Evolutionary conservation across 768 basidiomycete species (phyloP).

Genomic region (Collybia sp.): DNA sequence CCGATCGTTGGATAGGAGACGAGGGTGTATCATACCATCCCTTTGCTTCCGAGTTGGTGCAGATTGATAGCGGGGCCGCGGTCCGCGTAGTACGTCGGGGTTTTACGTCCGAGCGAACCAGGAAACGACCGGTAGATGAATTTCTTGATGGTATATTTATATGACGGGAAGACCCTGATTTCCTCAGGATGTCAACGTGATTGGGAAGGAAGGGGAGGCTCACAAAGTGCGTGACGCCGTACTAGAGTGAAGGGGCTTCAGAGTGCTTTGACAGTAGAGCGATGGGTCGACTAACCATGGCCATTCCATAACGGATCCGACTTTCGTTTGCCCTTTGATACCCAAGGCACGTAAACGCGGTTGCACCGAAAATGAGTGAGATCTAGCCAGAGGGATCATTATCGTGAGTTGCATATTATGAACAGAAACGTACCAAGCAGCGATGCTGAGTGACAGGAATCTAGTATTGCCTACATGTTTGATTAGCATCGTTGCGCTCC

Average conservation of each 20-base stretch:
- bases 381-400: conserved; percentile 19
- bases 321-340: conserved; percentile 33
- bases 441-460: conserved; percentile 36
- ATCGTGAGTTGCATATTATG: neutral
- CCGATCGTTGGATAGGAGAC: conserved; percentile 15
- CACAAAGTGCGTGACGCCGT: conserved; percentile 11
- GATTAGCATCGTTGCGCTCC: neutral
- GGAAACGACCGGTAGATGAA: conserved; percentile 18
- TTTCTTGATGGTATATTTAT: conserved; percentile 17
- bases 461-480: conserved; percentile 23
- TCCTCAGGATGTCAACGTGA: neutral
- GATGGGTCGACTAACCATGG: conserved; percentile 17
- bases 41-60: conserved; percentile 13
- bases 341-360: conserved; percentile 42
- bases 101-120: conserved; percentile 2
- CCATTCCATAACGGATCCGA: conserved; percentile 27
- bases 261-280: neutral
- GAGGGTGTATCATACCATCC: conserved; percentile 12
- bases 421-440: conserved; percentile 24
- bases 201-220: neutral
- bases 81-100: conserved; percentile 4
- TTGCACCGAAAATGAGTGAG: conserved; percentile 40
- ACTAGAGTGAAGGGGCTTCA: conserved; percentile 3
- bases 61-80: conserved; percentile 5
- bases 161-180: conserved; percentile 10